Percentiles rank a stretch among this genome's conserved stretches.
Conservation (phyloP, 2,329 filamentous ascomycete species). For the Talaromyces amestolkiae region DNA sequence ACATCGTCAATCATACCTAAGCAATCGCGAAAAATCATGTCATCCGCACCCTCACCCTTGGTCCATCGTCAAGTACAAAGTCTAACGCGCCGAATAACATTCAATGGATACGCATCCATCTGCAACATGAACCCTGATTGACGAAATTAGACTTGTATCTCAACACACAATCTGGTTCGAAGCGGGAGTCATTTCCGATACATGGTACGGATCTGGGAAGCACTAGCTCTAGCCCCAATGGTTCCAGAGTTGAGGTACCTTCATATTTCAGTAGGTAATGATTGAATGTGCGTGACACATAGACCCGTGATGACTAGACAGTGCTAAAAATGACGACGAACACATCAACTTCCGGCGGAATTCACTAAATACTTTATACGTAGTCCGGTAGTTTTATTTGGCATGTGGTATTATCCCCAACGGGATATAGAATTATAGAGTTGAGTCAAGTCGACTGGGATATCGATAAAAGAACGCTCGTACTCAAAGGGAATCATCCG, state of each 20-base stretch:
- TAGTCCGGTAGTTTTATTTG: neutral
- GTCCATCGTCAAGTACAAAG: neutral
- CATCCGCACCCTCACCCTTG: neutral
- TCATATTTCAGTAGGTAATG: neutral
- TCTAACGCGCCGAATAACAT: neutral
- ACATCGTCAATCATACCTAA: neutral
- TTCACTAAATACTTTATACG: neutral
- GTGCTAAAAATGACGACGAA: neutral
- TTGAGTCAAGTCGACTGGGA: neutral
- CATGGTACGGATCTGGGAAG: neutral
- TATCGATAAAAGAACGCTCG: constrained; percentile 6
- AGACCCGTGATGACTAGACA: neutral
- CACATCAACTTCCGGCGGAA: neutral
- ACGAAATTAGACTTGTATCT: neutral
- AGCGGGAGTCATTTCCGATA: neutral
- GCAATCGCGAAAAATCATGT: neutral
- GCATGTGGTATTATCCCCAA: neutral
- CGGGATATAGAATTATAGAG: neutral
- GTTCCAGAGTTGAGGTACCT: neutral
- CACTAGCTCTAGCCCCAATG: neutral
- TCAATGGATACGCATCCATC: neutral
- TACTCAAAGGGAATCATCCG: neutral
- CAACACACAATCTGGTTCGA: neutral
- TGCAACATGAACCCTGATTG: neutral
- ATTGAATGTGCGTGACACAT: neutral